Percentiles rank a stretch among this genome's conserved stretches.
Conservation (phyloP, 257 asterid species). For the Misopates orontium region DNA sequence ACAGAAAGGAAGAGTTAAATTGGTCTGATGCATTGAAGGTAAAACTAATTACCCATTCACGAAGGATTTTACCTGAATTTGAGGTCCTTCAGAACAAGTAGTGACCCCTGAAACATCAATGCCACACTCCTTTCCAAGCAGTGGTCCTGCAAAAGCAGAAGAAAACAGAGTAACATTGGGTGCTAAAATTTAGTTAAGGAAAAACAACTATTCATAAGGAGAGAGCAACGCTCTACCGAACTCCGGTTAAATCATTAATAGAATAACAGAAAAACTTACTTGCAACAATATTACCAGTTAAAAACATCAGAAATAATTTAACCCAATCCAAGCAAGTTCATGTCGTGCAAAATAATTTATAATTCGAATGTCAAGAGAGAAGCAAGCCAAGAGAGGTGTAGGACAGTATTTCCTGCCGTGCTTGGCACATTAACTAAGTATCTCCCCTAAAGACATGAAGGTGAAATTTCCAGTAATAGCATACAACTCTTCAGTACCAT, state of each 20-base stretch:
- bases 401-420: too few relatives aligned
- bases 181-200: neutral
- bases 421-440: neutral
- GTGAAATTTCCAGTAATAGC: neutral
- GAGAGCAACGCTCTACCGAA: neutral
- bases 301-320: neutral
- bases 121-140: constrained; percentile 36
- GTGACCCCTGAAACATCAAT: constrained; percentile 41
- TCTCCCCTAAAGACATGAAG: neutral
- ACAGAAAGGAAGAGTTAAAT: neutral
- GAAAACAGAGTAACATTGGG: constrained; percentile 19
- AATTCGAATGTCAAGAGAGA: constrained; percentile 48
- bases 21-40: neutral
- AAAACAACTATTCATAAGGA: constrained; percentile 1
- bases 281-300: neutral
- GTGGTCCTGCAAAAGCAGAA: constrained; percentile 42
- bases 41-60: neutral
- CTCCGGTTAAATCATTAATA: neutral
- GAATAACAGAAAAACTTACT: constrained; percentile 1
- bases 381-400: too few relatives aligned
- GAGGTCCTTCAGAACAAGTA: constrained; percentile 38
- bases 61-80: constrained; percentile 42
- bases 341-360: constrained; percentile 63
- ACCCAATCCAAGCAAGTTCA: constrained; percentile 47
- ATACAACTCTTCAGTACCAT: neutral